Evolutionary conservation across 1,284 basidiomycete species (phyloP).

Genomic region (Moesziomyces globuligerus): DNA sequence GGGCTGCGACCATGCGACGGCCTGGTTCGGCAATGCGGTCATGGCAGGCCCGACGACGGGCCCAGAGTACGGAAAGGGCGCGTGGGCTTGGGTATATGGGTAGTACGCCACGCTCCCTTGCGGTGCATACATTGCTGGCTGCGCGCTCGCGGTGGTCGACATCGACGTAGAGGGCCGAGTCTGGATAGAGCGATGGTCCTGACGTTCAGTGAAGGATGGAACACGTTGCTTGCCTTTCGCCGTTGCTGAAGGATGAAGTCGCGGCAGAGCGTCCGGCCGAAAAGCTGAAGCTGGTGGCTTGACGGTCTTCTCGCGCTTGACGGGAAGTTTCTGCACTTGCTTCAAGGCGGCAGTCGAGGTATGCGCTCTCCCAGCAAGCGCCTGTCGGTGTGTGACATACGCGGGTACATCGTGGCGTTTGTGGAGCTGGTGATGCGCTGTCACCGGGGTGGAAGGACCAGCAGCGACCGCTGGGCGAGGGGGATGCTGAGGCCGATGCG

Average conservation of each 20-base stretch:
- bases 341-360: too few species aligned
- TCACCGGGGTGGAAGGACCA: too few species aligned
- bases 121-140: constrained; percentile 1
- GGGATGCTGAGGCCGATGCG: background rate
- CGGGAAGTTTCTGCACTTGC: too few species aligned
- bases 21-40: constrained; percentile 11
- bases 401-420: background rate
- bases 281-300: background rate
- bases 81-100: constrained; percentile 13
- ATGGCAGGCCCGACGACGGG: constrained; percentile 9
- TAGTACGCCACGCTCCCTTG: constrained; percentile 17
- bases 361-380: background rate
- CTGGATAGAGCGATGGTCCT: background rate
- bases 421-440: too few species aligned
- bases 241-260: background rate
- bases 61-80: constrained; percentile 10
- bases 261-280: background rate
- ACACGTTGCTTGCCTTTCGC: constrained; percentile 34
- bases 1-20: constrained; percentile 32
- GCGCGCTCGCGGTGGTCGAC: background rate
- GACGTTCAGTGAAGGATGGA: background rate
- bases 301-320: background rate
- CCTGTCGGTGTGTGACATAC: background rate
- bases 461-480: background rate
- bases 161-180: background rate